phyloP scores from a whole-genome alignment of 805 yeast species.

The Hanseniaspora mollemarum region DNA sequence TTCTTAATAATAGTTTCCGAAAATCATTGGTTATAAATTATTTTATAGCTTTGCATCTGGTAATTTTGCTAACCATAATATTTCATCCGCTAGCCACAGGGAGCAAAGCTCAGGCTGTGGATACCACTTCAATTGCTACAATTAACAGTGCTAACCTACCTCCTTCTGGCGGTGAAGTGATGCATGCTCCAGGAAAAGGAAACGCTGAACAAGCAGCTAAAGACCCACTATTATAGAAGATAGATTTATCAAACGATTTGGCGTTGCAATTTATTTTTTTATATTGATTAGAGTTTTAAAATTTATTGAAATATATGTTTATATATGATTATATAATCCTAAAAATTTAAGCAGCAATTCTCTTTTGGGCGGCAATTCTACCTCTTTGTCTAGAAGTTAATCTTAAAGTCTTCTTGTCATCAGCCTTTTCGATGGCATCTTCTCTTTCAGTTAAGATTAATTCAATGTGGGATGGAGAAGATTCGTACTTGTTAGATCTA shows the following conservation, averaged over 20 bases:
- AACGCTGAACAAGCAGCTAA: constrained; percentile 14
- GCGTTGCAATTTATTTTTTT: background rate
- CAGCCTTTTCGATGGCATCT: constrained; percentile 87
- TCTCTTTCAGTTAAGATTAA: constrained; percentile 89
- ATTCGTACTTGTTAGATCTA: constrained; percentile 98
- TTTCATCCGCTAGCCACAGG: background rate
- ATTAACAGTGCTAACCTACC: constrained; percentile 4
- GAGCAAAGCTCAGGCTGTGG: too few relatives aligned
- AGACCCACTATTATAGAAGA: background rate
- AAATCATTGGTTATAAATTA: constrained; percentile 8
- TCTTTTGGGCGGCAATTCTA: constrained; percentile 79
- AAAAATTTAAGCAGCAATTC: constrained; percentile 51
- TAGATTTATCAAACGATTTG: background rate
- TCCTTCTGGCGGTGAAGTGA: constrained; percentile 13
- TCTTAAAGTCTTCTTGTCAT: constrained; percentile 56
- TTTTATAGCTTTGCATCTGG: constrained; percentile 3
- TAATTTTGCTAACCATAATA: background rate
- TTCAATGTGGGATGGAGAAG: constrained; percentile 98
- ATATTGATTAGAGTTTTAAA: constrained; percentile 5
- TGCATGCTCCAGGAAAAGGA: constrained; percentile 16
- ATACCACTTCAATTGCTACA: too few relatives aligned
- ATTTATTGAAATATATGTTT: constrained; percentile 2
- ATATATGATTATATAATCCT: constrained; percentile 7
- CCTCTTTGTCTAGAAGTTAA: constrained; percentile 86
- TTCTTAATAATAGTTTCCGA: background rate